phyloP scores from a whole-genome alignment of 164 flowering plant genomes.

The Warburgia ugandensis region DNA sequence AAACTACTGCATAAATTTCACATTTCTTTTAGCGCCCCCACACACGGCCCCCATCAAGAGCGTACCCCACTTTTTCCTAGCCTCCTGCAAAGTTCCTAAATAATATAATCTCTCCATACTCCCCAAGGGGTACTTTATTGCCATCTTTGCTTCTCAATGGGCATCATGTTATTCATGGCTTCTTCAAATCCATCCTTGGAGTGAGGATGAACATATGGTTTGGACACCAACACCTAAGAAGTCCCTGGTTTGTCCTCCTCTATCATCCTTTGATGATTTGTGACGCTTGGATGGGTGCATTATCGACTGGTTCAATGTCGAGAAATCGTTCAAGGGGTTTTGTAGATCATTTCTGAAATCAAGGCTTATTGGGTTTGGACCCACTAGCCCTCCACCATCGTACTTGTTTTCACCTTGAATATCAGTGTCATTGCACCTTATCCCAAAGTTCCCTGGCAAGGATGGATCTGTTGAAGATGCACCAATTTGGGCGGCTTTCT shows the following conservation, averaged over 20 bases:
- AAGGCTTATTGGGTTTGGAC: constrained; percentile 23
- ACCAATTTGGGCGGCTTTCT: constrained; percentile 85
- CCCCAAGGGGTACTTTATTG: constrained; percentile 6
- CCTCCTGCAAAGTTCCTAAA: constrained; percentile 18
- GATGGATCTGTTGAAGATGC: constrained; percentile 45
- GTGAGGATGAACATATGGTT: constrained; percentile 43
- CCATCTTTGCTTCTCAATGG: constrained; percentile 15
- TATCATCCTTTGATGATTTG: constrained; percentile 23
- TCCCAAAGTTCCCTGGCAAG: constrained; percentile 34
- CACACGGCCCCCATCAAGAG: constrained; percentile 13
- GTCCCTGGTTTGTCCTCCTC: constrained; percentile 81
- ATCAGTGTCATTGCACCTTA: constrained; percentile 22
- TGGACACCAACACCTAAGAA: constrained; percentile 84
- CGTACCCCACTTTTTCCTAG: constrained; percentile 15
- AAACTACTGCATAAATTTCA: background rate
- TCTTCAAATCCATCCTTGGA: constrained; percentile 78
- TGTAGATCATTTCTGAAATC: too few relatives aligned
- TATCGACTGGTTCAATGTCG: constrained; percentile 22
- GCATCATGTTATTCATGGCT: constrained; percentile 12
- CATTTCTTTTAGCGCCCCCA: constrained; percentile 12
- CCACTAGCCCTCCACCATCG: too few relatives aligned
- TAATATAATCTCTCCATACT: constrained; percentile 10
- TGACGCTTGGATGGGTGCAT: constrained; percentile 40
- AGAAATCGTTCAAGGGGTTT: constrained; percentile 13
- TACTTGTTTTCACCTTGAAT: constrained; percentile 34